phyloP scores from a whole-genome alignment of 805 yeast species.

The Metschnikowia dekortorum region DNA sequence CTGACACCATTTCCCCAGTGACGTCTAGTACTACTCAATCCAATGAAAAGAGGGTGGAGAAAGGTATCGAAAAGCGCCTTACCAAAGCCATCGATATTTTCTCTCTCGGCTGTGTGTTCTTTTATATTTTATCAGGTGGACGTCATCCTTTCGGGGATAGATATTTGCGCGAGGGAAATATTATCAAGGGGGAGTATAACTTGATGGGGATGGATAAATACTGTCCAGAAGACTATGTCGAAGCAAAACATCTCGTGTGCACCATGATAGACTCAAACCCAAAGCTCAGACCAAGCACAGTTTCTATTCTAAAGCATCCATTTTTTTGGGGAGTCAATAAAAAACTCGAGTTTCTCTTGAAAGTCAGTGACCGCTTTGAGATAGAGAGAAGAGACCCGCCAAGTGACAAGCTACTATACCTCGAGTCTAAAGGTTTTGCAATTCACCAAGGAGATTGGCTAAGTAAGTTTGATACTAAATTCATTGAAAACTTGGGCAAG shows the following conservation, averaged over 20 bases:
- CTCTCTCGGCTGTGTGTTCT: conserved; percentile 92
- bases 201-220: conserved; percentile 43
- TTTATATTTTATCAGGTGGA: conserved; percentile 78
- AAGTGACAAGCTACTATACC: conserved; percentile 47
- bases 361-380: conserved; percentile 89
- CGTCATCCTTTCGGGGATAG: conserved; percentile 94
- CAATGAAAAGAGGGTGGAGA: conserved; percentile 5
- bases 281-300: conserved; percentile 63
- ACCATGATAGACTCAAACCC: conserved; percentile 74
- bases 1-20: conserved; percentile 32
- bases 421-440: conserved; percentile 45
- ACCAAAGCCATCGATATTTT: conserved; percentile 92
- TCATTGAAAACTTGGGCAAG: conserved; percentile 81
- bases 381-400: conserved; percentile 79
- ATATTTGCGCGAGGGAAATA: conserved; percentile 83
- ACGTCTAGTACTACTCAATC: conserved; percentile 15
- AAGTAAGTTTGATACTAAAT: conserved; percentile 58
- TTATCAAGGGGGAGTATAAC: conserved; percentile 60
- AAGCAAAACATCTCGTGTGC: conserved; percentile 67
- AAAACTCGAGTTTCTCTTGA: conserved; percentile 77
- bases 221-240: conserved; percentile 45
- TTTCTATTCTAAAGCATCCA: conserved; percentile 72
- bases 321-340: conserved; percentile 75
- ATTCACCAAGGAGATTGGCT: conserved; percentile 71
- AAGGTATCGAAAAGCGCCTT: conserved; percentile 54